Evolutionary conservation across 2,329 filamentous ascomycete genomes (phyloP).

Genomic region (Thelonectria discophora): DNA sequence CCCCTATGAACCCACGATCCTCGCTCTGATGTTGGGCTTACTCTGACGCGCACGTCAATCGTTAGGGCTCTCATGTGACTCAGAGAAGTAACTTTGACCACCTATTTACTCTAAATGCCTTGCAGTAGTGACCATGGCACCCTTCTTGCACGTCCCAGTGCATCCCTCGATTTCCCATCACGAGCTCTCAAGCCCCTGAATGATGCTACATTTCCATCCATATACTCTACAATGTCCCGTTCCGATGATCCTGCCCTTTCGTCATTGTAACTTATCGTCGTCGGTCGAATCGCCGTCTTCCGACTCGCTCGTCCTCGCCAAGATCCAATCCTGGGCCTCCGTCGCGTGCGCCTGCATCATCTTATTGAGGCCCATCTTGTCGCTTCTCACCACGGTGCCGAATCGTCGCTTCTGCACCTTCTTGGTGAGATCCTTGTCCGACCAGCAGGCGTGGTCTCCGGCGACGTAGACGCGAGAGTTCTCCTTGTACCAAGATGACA

Average conservation of each 20-base stretch:
- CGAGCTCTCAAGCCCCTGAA: background rate
- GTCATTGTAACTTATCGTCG: slow-evolving; percentile 52
- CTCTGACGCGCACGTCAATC: too few relatives aligned
- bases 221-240: slow-evolving; percentile 4
- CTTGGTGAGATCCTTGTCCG: slow-evolving; percentile 65
- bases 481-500: slow-evolving; percentile 84
- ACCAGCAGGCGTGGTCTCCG: slow-evolving; percentile 79
- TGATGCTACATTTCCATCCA: slow-evolving; percentile 1
- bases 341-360: slow-evolving; percentile 66
- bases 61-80: too few relatives aligned
- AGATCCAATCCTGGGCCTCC: slow-evolving; percentile 63
- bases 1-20: background rate
- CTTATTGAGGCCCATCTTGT: slow-evolving; percentile 56
- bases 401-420: slow-evolving; percentile 70
- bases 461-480: slow-evolving; percentile 84
- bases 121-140: too few relatives aligned
- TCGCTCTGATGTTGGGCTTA: background rate
- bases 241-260: background rate
- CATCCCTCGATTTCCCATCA: background rate
- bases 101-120: too few relatives aligned
- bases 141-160: background rate
- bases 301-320: slow-evolving; percentile 47
- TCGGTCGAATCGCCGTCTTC: slow-evolving; percentile 58
- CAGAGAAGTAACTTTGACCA: too few relatives aligned
- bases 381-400: slow-evolving; percentile 64